A percentile compares a stretch with the other conserved stretches of the same genome.
Evolutionary conservation across 2,329 filamentous ascomycete species (phyloP).

Genomic region (Aspergillus sp.): DNA sequence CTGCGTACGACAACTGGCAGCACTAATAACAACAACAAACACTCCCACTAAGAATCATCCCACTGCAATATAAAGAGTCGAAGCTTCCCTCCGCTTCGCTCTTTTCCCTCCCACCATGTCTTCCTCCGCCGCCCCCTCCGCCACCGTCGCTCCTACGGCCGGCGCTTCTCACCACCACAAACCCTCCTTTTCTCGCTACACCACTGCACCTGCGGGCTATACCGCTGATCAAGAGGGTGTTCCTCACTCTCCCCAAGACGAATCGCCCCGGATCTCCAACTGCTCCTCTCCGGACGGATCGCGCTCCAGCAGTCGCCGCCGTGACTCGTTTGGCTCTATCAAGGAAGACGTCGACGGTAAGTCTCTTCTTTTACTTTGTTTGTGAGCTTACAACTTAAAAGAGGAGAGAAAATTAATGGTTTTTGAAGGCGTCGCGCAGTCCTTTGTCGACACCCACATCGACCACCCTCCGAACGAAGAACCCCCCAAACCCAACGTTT

Average conservation of each 20-base stretch:
- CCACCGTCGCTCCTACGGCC: conserved; percentile 8
- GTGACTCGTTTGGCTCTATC: conserved; percentile 38
- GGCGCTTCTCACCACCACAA: conserved; percentile 14
- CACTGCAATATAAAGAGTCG: conserved; percentile 5
- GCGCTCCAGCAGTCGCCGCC: conserved; percentile 33
- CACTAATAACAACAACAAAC: background rate
- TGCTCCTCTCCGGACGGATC: conserved; percentile 32
- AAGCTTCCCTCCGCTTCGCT: conserved; percentile 9
- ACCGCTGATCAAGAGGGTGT: conserved; percentile 8
- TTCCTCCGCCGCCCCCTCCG: conserved; percentile 17
- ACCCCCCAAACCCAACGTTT: conserved; percentile 9
- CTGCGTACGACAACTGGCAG: background rate
- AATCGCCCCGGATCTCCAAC: conserved; percentile 25
- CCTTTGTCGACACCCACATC: conserved; percentile 36
- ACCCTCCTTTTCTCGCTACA: conserved; percentile 16
- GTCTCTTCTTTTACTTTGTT: conserved; percentile 7
- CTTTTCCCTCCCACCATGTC: conserved; percentile 24
- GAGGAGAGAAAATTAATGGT: conserved; percentile 5
- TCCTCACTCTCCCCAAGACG: conserved; percentile 17
- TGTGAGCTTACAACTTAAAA: background rate
- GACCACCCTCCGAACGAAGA: conserved; percentile 21
- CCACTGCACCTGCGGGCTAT: conserved; percentile 15
- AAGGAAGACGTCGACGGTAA: conserved; percentile 38
- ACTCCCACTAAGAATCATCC: conserved; percentile 1
- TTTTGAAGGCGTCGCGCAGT: conserved; percentile 35